Base-by-base conservation (phyloP, 192 early-diverging fungal genomes). In the Coemansia sp. region DNA sequence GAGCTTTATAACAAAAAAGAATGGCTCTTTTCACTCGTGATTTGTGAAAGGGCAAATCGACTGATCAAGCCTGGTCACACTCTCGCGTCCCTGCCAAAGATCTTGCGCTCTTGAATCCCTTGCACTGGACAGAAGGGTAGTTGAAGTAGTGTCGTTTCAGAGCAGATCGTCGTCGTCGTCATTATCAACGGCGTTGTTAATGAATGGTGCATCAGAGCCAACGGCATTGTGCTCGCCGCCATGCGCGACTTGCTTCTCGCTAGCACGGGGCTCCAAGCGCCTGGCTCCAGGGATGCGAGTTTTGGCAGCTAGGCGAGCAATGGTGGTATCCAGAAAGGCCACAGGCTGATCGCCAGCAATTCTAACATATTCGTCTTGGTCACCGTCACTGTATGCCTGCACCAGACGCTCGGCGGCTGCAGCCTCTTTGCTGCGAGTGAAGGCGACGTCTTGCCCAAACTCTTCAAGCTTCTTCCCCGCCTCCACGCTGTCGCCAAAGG, bases 401-500 rank as follows among this genome's bases (percentile, higher is more conserved):
- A 82, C 65, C 70, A 82, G 70, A 13, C 66, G 66, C 51, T 82
- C 76, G 34, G 75, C 75, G 18, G 75, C 46, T 5, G 67, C 70
- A 11, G 73, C 76, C 47, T 82, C 80, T 29, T 75, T 62, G 4
- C 75, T 75, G 40, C 75, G 75, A 1, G 71, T 62, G 69, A 82
- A 77, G 11, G 66, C 40, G 20, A 69, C 59, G 38, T 68, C 71
- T 29, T 74, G 61, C 27, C 69, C 73, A 75, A 78, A 82, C 75
- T 66, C 72, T 24, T 82, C 75, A 9, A 74, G 71, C 54, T 71
- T 75, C 73, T 82, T 82, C 29, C 70, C 72, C 0, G 80, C 80
- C 46, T 73, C 80, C 3, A 82, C 76, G 31, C 47, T 61, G 46
- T 82, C 80, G 29, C 80, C 80, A 72, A 82, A 82, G 5, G 80